Percentiles rank a stretch among this genome's conserved stretches.
Evolutionary conservation across 2,329 filamentous ascomycete genomes (phyloP).

Genomic region (Fonsecaea nubica): DNA sequence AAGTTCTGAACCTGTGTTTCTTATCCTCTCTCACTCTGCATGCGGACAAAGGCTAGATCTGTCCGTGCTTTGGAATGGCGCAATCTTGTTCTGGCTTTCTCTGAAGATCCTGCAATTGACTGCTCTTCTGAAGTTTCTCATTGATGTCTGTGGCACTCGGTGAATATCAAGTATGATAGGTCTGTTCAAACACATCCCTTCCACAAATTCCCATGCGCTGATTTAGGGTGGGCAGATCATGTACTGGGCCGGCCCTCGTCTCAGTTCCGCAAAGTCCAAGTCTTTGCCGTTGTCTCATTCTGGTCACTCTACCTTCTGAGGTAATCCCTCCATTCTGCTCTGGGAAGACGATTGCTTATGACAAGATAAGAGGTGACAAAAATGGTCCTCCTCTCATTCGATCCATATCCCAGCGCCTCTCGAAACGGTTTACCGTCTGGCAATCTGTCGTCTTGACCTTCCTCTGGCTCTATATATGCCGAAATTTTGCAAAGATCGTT

Average conservation of each 20-base stretch:
- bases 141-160: slow-evolving; percentile 4
- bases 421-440: slow-evolving; percentile 79
- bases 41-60: slow-evolving; percentile 2
- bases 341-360: slow-evolving; percentile 30
- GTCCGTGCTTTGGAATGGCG: slow-evolving; percentile 34
- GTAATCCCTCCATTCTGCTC: slow-evolving; percentile 54
- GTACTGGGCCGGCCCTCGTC: slow-evolving; percentile 88
- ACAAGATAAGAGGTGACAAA: slow-evolving; percentile 70
- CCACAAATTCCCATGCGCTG: slow-evolving; percentile 11
- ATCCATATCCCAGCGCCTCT: slow-evolving; percentile 73
- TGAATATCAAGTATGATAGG: slow-evolving; percentile 31
- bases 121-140: slow-evolving; percentile 14
- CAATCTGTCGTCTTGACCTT: slow-evolving; percentile 86
- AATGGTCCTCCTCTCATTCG: slow-evolving; percentile 84
- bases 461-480: slow-evolving; percentile 86
- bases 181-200: slow-evolving; percentile 5
- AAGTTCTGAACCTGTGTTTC: not conserved
- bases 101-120: slow-evolving; percentile 12
- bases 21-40: not conserved
- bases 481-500: slow-evolving; percentile 92
- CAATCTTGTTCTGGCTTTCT: slow-evolving; percentile 23
- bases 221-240: slow-evolving; percentile 67
- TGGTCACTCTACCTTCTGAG: slow-evolving; percentile 85
- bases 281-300: slow-evolving; percentile 87
- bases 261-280: slow-evolving; percentile 89